Evolutionary conservation across 2,329 filamentous ascomycete genomes (phyloP).

Genomic region (Exophiala sp.): DNA sequence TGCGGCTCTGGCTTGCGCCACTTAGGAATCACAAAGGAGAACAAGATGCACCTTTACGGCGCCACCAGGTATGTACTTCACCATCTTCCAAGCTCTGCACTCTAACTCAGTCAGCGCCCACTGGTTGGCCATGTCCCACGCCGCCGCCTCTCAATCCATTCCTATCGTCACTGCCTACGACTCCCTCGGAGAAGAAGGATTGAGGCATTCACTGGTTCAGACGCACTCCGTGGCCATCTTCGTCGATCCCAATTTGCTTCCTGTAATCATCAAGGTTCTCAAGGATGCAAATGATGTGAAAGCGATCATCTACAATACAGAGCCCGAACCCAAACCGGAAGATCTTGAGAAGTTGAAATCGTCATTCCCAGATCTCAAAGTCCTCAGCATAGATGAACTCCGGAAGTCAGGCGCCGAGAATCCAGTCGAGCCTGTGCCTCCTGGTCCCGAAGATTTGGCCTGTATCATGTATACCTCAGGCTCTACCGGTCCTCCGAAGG

Average conservation of each 20-base stretch:
- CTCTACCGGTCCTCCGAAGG: conserved; percentile 79
- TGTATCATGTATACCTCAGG: conserved; percentile 76
- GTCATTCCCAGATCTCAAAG: conserved; percentile 45
- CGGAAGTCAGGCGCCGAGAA: conserved; percentile 53
- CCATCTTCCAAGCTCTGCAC: not conserved
- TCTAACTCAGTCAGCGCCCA: conserved; percentile 51
- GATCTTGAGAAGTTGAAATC: conserved; percentile 48
- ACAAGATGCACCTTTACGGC: conserved; percentile 75
- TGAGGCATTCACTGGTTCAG: conserved; percentile 33
- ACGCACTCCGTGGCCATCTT: conserved; percentile 34
- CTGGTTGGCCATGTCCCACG: conserved; percentile 80
- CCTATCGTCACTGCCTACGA: conserved; percentile 67
- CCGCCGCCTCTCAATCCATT: conserved; percentile 74
- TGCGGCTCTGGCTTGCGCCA: conserved; percentile 68
- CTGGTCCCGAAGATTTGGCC: conserved; percentile 66
- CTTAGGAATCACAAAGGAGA: conserved; percentile 61
- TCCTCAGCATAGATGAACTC: conserved; percentile 49
- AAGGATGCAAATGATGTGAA: conserved; percentile 49
- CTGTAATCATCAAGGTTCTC: conserved; percentile 48
- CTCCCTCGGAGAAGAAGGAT: conserved; percentile 34
- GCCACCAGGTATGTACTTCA: conserved; percentile 60
- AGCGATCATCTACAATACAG: conserved; percentile 51
- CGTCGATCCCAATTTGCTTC: conserved; percentile 37
- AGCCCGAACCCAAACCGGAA: conserved; percentile 43
- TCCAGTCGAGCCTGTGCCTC: conserved; percentile 61